Evolutionary conservation across 23 red algal species (phyloP), one percentile per base, ranked within the genome.

Genomic region (Cyanidioschyzon merolae): DNA sequence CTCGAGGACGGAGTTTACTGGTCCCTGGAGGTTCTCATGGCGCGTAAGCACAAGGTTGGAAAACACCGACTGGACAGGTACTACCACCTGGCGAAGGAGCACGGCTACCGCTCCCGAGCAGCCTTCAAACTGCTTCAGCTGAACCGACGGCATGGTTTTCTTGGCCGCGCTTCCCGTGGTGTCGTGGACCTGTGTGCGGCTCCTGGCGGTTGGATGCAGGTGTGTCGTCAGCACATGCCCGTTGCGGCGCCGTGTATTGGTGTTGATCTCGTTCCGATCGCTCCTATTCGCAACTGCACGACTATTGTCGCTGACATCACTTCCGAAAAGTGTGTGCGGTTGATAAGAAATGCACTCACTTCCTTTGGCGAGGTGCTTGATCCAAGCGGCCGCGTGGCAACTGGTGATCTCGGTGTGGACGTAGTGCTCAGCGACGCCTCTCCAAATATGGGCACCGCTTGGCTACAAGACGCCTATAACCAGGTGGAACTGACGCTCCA

Each of bases 71-170:
- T 87, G 75, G 92, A 96, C 83, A 90, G 90, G 59, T 96, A 87
- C 79, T 96, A 96, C 58, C 84, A 90, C 59, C 82, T 96, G 35
- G 92, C 92, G 36, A 96, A 96, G 68, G 92, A 96, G 77, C 92
- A 96, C 74, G 92, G 92, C 57, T 96, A 80, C 58, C 92, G 92
- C 37, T 96, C 92, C 39, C 88, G 92, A 34, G 92, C 92, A 34
- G 82, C 92, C 17, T 96, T 96, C 84, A 96, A 96, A 63, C 79
- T 96, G 12, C 77, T 96, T 18, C 92, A 96, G 77, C 79, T 96
- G 1, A 96, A 96, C 76, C 86, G 84, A 57, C 82, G 89, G 37
- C 77, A 85, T 76, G 92, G 90, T 41, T 90, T 96, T 71, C 87
- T 96, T 2, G 84, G 82, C 26, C 54, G 68, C 39, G 92, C 92